Conservation (phyloP, 345 rosid genomes). For the Adansonia digitata region DNA sequence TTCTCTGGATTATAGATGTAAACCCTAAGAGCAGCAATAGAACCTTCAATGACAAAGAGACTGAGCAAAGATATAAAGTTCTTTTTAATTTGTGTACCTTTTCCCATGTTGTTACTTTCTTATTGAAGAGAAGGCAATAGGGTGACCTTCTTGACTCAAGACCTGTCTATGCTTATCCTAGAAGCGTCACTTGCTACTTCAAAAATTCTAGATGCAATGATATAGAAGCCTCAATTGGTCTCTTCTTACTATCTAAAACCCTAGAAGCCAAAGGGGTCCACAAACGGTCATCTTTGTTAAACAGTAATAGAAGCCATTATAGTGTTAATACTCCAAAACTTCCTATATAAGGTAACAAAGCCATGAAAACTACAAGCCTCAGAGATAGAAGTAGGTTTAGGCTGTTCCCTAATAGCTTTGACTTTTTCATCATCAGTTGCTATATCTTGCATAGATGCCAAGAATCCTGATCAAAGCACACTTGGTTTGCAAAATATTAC, state of each 20-base stretch:
- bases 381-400: neutral
- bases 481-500: neutral
- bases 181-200: neutral
- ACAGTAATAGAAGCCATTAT: neutral
- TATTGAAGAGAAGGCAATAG: neutral
- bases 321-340: neutral
- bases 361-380: neutral
- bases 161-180: neutral
- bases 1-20: no score
- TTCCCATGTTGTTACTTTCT: neutral
- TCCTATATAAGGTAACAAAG: neutral
- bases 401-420: neutral
- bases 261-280: neutral
- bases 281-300: neutral
- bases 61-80: neutral
- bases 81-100: neutral
- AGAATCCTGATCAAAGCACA: neutral
- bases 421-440: neutral
- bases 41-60: neutral
- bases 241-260: neutral
- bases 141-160: neutral
- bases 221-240: neutral
- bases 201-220: neutral
- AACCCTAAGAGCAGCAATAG: neutral
- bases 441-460: neutral